phyloP scores from a whole-genome alignment of 257 asterid genomes.

The Solanum medicagineum region DNA sequence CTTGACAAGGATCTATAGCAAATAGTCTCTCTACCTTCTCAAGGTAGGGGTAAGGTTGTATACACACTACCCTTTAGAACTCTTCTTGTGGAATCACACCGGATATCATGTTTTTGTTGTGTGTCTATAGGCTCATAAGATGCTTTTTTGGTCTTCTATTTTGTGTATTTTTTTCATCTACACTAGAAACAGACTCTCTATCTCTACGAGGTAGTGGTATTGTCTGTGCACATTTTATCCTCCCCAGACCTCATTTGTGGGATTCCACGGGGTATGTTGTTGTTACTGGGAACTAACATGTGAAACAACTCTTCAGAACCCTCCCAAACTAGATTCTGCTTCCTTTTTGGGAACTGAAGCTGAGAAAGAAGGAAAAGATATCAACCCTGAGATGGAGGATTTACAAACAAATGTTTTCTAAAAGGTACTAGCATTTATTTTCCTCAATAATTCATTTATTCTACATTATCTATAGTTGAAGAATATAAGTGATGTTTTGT shows the following conservation, averaged over 20 bases:
- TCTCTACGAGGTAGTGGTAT: no score
- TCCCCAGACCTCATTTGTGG: no score
- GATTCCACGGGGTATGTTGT: no score
- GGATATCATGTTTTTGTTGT: no score
- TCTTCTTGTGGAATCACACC: no score
- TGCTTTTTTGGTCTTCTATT: neutral
- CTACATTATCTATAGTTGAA: neutral
- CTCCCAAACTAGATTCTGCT: slow-evolving; percentile 57
- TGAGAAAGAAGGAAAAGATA: slow-evolving; percentile 28
- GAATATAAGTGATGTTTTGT: neutral
- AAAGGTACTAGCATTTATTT: neutral
- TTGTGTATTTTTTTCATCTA: neutral
- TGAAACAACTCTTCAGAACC: slow-evolving; percentile 30
- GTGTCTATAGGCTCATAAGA: no score
- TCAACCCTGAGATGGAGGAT: slow-evolving; percentile 66
- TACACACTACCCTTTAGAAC: no score
- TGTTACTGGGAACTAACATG: slow-evolving; percentile 2
- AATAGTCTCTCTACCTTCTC: no score
- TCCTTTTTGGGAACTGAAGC: slow-evolving; percentile 25
- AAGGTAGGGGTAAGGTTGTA: no score
- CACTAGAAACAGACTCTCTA: no score
- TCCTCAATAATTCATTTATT: neutral
- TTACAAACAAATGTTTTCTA: slow-evolving; percentile 74
- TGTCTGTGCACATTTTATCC: no score
- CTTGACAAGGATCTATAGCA: neutral